Evolutionary conservation across 2,329 filamentous ascomycete genomes (phyloP).

Genomic region (Talaromyces sp.): DNA sequence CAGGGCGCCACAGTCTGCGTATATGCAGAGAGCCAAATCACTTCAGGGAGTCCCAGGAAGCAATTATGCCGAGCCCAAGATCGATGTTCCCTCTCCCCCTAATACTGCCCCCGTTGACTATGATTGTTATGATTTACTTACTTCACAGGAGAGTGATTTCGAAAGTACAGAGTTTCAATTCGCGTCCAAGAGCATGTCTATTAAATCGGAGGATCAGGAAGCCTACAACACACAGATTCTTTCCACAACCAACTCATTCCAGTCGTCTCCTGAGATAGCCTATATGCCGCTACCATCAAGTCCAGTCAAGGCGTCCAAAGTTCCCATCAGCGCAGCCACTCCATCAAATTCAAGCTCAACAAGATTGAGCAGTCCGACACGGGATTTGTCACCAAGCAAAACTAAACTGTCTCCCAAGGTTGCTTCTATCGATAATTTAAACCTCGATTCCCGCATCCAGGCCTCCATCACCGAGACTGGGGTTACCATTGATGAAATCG

Average conservation of each 20-base stretch:
- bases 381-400: conserved; percentile 27
- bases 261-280: conserved; percentile 50
- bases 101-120: conserved; percentile 46
- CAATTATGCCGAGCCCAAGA: conserved; percentile 33
- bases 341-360: conserved; percentile 22
- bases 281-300: conserved; percentile 34
- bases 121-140: conserved; percentile 49
- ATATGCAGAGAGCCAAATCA: conserved; percentile 44
- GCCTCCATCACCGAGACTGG: conserved; percentile 71
- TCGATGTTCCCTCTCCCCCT: conserved; percentile 53
- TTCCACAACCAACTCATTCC: conserved; percentile 47
- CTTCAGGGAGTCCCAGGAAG: conserved; percentile 41
- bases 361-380: conserved; percentile 18
- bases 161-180: conserved; percentile 24
- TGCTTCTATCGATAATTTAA: conserved; percentile 44
- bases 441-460: conserved; percentile 52
- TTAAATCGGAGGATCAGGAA: conserved; percentile 15
- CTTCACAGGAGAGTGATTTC: conserved; percentile 42
- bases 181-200: conserved; percentile 38
- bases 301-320: conserved; percentile 24
- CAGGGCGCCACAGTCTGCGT: conserved; percentile 30
- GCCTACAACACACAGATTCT: conserved; percentile 21
- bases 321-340: conserved; percentile 28
- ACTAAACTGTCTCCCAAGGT: conserved; percentile 38
- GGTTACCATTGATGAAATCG: conserved; percentile 79